Conservation (phyloP, 805 yeast species). For the Wickerhamiella siamensis region DNA sequence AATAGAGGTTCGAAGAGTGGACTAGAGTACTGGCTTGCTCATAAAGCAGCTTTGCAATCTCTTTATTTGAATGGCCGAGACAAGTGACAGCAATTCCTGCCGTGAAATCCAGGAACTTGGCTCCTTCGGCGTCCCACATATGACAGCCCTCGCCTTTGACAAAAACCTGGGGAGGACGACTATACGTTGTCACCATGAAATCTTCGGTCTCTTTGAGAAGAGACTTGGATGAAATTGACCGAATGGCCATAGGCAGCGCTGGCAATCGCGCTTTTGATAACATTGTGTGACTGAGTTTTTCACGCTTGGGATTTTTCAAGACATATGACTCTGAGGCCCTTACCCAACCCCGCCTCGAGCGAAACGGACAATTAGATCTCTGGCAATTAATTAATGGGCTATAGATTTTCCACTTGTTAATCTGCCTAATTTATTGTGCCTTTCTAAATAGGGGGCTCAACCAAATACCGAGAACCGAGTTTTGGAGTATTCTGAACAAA, state of each 20-base stretch:
- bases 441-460: too few species aligned
- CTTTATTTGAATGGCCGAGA: constrained; percentile 73
- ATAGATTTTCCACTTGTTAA: too few species aligned
- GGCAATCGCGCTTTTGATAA: background rate
- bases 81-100: constrained; percentile 98
- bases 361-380: too few species aligned
- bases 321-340: too few species aligned
- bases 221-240: background rate
- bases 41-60: constrained; percentile 51
- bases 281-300: background rate
- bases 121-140: constrained; percentile 65
- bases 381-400: too few species aligned
- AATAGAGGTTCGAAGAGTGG: constrained; percentile 77
- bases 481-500: too few species aligned
- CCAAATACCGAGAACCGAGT: too few species aligned
- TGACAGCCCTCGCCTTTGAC: constrained; percentile 71
- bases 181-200: constrained; percentile 26
- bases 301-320: background rate
- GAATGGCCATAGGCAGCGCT: background rate
- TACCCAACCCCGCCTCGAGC: too few species aligned
- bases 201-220: constrained; percentile 3
- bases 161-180: constrained; percentile 42
- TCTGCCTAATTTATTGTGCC: too few species aligned
- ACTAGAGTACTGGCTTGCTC: constrained; percentile 62
- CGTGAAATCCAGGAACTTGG: constrained; percentile 71